phyloP scores from a whole-genome alignment of 75 land plant species.

The Chamaecyparis obtusa region DNA sequence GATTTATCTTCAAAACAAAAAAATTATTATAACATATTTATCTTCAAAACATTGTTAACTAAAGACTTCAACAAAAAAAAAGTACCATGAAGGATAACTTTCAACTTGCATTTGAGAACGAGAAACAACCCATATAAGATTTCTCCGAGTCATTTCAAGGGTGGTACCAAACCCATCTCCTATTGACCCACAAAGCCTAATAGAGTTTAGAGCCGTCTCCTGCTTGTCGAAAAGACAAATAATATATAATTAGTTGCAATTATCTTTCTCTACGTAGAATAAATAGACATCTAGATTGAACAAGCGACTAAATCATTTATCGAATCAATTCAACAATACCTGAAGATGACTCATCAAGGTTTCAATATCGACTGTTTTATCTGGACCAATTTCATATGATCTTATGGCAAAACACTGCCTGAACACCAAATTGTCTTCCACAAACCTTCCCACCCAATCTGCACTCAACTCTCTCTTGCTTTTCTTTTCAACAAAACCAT shows the following conservation, averaged over 20 bases:
- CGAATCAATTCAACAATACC: too few relatives aligned
- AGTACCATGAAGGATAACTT: conserved; percentile 61
- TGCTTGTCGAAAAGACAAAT: neutral
- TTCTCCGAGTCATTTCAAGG: conserved; percentile 51
- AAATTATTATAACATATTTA: too few relatives aligned
- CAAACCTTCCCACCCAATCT: conserved; percentile 47
- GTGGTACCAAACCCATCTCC: conserved; percentile 85
- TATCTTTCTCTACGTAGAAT: neutral
- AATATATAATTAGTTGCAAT: neutral
- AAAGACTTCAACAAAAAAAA: neutral
- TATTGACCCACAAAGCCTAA: conserved; percentile 57
- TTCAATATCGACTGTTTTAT: conserved; percentile 67
- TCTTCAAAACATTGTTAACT: neutral
- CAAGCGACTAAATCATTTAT: too few relatives aligned
- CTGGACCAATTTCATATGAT: conserved; percentile 78
- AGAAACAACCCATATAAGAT: conserved; percentile 79
- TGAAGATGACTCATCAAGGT: conserved; percentile 77
- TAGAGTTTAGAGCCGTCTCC: conserved; percentile 83
- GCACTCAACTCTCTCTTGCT: conserved; percentile 60
- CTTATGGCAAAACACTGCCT: conserved; percentile 69
- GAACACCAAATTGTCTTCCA: conserved; percentile 57
- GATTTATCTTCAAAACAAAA: too few relatives aligned
- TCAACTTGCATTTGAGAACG: conserved; percentile 68
- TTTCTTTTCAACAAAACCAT: conserved; percentile 23
- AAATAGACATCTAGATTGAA: too few relatives aligned